phyloP scores from a whole-genome alignment of 805 yeast genomes.

The Sungouiozyma intestinalis region DNA sequence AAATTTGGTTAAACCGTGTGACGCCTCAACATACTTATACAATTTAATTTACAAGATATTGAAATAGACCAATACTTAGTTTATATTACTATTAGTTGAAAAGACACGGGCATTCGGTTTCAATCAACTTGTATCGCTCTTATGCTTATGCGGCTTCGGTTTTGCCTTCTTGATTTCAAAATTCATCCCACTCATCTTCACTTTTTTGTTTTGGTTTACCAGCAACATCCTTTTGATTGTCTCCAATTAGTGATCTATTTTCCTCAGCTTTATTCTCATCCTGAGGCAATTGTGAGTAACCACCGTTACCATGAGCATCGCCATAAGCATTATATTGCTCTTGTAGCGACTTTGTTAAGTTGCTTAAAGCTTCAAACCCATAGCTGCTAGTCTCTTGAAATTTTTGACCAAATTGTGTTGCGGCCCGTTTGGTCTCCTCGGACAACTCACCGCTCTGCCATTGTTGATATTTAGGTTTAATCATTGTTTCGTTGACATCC shows the following conservation, averaged over 20 bases:
- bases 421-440: slow-evolving; percentile 79
- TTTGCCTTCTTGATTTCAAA: too few relatives aligned
- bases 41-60: background rate
- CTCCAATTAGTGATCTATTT: background rate
- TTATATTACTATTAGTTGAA: background rate
- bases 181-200: slow-evolving; percentile 5
- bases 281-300: slow-evolving; percentile 32
- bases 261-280: background rate
- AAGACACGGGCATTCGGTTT: too few relatives aligned
- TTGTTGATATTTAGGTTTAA: slow-evolving; percentile 82
- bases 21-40: background rate
- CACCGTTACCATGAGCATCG: slow-evolving; percentile 27
- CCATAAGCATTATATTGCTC: slow-evolving; percentile 24
- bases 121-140: too few relatives aligned
- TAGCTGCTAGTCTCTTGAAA: slow-evolving; percentile 79
- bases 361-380: slow-evolving; percentile 57
- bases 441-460: slow-evolving; percentile 64
- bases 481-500: slow-evolving; percentile 80
- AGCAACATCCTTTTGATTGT: background rate
- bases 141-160: too few relatives aligned
- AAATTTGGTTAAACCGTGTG: background rate
- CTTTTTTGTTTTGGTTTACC: slow-evolving; percentile 1
- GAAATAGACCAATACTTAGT: background rate
- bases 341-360: slow-evolving; percentile 39
- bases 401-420: slow-evolving; percentile 91